phyloP scores from a whole-genome alignment of 345 rosid species.

The Combretum micranthum region DNA sequence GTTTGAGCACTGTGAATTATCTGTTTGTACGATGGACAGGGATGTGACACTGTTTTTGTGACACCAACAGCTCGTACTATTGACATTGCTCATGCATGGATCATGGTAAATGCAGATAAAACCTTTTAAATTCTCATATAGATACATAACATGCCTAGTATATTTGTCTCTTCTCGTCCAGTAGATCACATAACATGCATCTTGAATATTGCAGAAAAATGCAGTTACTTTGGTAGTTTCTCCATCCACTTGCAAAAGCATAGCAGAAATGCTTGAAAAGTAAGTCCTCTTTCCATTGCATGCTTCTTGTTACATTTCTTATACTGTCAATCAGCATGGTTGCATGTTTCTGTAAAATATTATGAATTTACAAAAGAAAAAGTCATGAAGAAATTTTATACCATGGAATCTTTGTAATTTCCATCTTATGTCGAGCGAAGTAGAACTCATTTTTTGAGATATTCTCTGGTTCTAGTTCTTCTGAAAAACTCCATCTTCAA shows the following conservation, averaged over 20 bases:
- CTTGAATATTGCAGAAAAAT: slow-evolving; percentile 49
- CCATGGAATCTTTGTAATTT: too few species aligned
- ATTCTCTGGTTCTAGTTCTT: too few species aligned
- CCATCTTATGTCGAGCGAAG: too few species aligned
- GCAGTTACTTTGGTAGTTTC: slow-evolving; percentile 64
- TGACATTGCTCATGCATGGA: slow-evolving; percentile 82
- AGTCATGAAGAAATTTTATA: too few species aligned
- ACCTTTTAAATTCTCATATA: slow-evolving; percentile 1
- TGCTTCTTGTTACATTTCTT: background rate
- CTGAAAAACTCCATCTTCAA: too few species aligned
- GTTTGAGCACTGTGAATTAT: background rate
- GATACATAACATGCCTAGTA: too few species aligned
- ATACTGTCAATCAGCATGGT: background rate
- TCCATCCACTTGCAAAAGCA: slow-evolving; percentile 47
- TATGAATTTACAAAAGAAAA: too few species aligned
- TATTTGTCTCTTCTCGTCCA: too few species aligned
- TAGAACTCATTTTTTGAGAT: too few species aligned
- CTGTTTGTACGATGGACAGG: slow-evolving; percentile 27
- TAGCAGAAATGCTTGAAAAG: slow-evolving; percentile 66
- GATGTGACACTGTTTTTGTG: slow-evolving; percentile 85
- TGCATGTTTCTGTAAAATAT: too few species aligned
- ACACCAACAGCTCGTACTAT: slow-evolving; percentile 88
- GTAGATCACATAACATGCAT: too few species aligned
- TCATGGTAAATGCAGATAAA: slow-evolving; percentile 45
- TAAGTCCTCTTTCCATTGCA: slow-evolving; percentile 21